These are phyloP conservation scores for Colletotrichum truncatum DNA, from an alignment of 2,329 filamentous ascomycete species.

Conservation along the genomic window DNA sequence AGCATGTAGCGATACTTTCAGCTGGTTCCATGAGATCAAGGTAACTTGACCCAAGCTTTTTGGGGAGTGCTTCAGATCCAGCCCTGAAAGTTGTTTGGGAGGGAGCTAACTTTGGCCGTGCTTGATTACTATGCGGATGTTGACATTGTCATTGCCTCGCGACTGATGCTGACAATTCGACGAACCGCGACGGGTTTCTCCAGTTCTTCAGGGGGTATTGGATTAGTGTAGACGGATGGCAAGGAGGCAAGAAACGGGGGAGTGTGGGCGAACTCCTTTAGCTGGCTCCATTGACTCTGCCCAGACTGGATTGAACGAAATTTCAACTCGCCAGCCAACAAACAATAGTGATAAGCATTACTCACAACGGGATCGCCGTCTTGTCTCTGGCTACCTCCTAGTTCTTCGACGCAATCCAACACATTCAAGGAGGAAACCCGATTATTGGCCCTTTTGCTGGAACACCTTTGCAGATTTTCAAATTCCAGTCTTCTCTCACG, in stretches of 20 bases:
- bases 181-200: constrained; percentile 3
- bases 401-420: neutral
- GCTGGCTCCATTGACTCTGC: neutral
- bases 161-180: constrained; percentile 17
- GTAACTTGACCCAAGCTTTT: constrained; percentile 19
- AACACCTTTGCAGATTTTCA: neutral
- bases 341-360: constrained; percentile 25
- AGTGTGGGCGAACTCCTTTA: neutral
- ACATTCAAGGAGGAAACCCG: neutral
- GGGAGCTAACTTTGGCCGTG: constrained; percentile 4
- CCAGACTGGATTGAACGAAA: neutral
- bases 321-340: constrained; percentile 11
- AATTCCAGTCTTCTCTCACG: constrained; percentile 14
- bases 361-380: constrained; percentile 4
- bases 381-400: constrained; percentile 1
- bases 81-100: neutral
- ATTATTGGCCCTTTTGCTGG: constrained; percentile 2
- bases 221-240: neutral
- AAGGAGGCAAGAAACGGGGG: neutral
- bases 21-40: no score
- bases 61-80: constrained; percentile 8
- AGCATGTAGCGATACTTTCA: constrained; percentile 17
- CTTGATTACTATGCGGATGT: neutral
- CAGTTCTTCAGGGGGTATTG: constrained; percentile 14
- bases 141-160: neutral